Conservation (phyloP, 164 flowering plant species). For the Tetracentron sinense region DNA sequence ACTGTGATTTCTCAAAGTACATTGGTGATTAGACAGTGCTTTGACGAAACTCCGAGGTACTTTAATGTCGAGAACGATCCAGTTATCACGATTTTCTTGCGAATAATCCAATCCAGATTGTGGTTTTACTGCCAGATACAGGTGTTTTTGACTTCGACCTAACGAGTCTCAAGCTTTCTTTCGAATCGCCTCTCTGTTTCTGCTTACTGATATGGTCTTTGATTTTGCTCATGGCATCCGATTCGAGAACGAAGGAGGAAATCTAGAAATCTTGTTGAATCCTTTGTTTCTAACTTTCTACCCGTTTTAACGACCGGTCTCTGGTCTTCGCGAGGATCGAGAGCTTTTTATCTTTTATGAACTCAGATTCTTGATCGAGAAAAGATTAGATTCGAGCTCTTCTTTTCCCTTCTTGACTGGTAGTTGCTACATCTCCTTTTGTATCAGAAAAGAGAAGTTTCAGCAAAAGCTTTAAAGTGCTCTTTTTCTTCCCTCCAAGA, state of each 20-base stretch:
- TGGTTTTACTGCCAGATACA: neutral
- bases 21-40: neutral
- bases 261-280: neutral
- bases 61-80: neutral
- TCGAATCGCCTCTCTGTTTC: neutral
- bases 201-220: neutral
- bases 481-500: no score
- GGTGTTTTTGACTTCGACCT: neutral
- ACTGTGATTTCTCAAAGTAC: no score
- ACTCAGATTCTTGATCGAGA: neutral
- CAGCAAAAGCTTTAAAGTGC: no score
- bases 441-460: no score
- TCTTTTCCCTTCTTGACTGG: neutral
- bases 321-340: neutral
- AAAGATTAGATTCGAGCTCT: neutral
- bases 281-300: neutral
- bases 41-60: neutral
- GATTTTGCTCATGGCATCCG: conserved; percentile 1
- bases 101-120: neutral
- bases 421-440: neutral
- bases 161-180: neutral
- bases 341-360: neutral
- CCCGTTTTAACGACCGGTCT: neutral
- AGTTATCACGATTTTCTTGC: neutral
- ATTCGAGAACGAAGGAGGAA: conserved; percentile 6